These are phyloP conservation scores for Claviceps sp. DNA, from an alignment of 2,329 filamentous ascomycete species.

Conservation along the genomic window DNA sequence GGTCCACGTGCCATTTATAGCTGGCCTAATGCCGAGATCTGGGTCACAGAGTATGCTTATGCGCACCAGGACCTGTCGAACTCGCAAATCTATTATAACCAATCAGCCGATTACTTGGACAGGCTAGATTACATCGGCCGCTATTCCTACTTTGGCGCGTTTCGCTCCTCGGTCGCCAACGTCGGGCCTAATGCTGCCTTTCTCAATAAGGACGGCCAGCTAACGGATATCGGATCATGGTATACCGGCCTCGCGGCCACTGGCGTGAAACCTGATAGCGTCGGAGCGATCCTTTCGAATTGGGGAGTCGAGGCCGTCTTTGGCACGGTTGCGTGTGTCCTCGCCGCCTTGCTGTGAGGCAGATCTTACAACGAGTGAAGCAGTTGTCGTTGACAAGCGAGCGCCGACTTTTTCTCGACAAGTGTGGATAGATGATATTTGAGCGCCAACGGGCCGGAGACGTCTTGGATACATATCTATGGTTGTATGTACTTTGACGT, in stretches of 20 bases:
- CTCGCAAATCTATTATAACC: slow-evolving; percentile 56
- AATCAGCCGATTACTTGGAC: slow-evolving; percentile 53
- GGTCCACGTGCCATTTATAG: slow-evolving; percentile 22
- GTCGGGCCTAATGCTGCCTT: slow-evolving; percentile 62
- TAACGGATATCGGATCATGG: slow-evolving; percentile 67
- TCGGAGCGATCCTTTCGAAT: slow-evolving; percentile 2
- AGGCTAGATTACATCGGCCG: slow-evolving; percentile 38
- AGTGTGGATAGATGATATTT: no score
- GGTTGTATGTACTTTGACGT: no score
- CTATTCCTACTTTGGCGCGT: slow-evolving; percentile 67
- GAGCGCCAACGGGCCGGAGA: no score
- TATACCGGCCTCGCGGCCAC: slow-evolving; percentile 50
- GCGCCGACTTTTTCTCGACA: no score
- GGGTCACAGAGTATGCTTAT: slow-evolving; percentile 68
- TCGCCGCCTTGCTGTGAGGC: slow-evolving; percentile 2
- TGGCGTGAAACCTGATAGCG: slow-evolving; percentile 25
- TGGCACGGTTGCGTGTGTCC: slow-evolving; percentile 2
- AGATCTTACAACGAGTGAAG: no score
- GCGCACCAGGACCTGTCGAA: slow-evolving; percentile 39
- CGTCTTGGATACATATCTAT: no score
- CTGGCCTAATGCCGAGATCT: slow-evolving; percentile 50
- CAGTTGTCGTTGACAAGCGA: no score
- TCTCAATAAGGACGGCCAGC: slow-evolving; percentile 49
- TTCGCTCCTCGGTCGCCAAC: slow-evolving; percentile 55
- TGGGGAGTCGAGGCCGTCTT: neutral